Conservation (phyloP, 2,329 filamentous ascomycete genomes). For the Fusarium irregulare region DNA sequence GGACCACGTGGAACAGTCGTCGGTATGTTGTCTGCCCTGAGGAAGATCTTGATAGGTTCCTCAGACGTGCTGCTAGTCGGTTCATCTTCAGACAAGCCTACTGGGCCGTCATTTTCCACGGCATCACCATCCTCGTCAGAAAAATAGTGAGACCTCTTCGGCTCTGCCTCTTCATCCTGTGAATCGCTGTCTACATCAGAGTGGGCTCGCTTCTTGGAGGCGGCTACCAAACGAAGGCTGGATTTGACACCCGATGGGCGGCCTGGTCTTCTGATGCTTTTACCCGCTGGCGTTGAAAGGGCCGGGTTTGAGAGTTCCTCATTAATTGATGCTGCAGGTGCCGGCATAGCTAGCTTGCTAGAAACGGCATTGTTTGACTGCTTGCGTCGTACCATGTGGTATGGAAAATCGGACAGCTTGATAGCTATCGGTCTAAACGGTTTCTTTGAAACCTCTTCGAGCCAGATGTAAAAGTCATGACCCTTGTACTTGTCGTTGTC, state of each 20-base stretch:
- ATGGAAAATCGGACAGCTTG: slow-evolving; percentile 47
- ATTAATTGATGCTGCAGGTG: slow-evolving; percentile 3
- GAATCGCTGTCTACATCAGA: slow-evolving; percentile 54
- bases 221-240: slow-evolving; percentile 55
- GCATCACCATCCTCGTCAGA: slow-evolving; percentile 49
- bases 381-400: slow-evolving; percentile 41
- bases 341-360: slow-evolving; percentile 12
- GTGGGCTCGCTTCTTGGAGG: slow-evolving; percentile 59
- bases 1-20: slow-evolving; percentile 64
- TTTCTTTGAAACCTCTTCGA: slow-evolving; percentile 46
- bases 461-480: slow-evolving; percentile 50
- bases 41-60: slow-evolving; percentile 56
- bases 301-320: slow-evolving; percentile 33
- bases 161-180: slow-evolving; percentile 51
- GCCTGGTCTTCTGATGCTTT: slow-evolving; percentile 51
- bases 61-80: slow-evolving; percentile 21
- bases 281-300: slow-evolving; percentile 46
- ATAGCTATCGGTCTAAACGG: slow-evolving; percentile 47
- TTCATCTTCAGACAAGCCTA: slow-evolving; percentile 39
- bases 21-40: slow-evolving; percentile 63
- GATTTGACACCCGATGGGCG: slow-evolving; percentile 59
- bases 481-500: slow-evolving; percentile 50
- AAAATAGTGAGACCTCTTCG: slow-evolving; percentile 53
- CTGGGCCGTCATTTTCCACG: slow-evolving; percentile 48
- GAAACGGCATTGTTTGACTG: slow-evolving; percentile 26